A percentile compares a stretch with the other conserved stretches of the same genome.
Conservation (phyloP, 306 rosid species). For the Malus asiatica region DNA sequence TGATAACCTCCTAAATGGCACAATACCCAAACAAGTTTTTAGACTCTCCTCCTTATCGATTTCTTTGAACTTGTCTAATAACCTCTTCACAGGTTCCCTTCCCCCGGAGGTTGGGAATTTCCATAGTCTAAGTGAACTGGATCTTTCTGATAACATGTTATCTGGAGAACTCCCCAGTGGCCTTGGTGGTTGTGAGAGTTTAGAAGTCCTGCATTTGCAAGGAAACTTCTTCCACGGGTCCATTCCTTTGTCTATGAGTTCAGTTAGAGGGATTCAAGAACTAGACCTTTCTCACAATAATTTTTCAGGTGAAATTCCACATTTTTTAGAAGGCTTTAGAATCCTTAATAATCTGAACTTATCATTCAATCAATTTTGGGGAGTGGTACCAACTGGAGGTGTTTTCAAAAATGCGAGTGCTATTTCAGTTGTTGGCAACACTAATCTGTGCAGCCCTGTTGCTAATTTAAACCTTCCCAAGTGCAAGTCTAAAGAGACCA, state of each 20-base stretch:
- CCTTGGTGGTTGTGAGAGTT: background rate
- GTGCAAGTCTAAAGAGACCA: background rate
- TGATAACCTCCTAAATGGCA: background rate
- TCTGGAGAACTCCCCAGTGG: background rate
- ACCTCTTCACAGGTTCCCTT: background rate
- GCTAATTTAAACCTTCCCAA: background rate
- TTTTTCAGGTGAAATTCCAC: background rate
- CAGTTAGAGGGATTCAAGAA: background rate
- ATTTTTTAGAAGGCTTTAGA: background rate
- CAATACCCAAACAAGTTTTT: background rate
- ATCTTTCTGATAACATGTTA: background rate
- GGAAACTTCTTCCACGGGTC: background rate
- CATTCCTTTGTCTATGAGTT: background rate
- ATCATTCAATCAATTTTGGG: background rate
- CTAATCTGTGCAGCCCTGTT: too few relatives aligned
- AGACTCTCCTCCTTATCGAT: background rate
- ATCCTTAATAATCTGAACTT: background rate
- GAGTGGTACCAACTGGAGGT: background rate
- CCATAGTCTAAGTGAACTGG: background rate
- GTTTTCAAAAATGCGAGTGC: too few relatives aligned
- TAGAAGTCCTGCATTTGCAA: background rate
- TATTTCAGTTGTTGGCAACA: too few relatives aligned
- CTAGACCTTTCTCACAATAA: constrained; percentile 1
- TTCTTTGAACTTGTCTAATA: background rate
- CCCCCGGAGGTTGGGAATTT: background rate